Evolutionary conservation across 176 grass and related monocot genomes (phyloP), one percentile per base, ranked within the genome.

Genomic region (Musa acuminata): DNA sequence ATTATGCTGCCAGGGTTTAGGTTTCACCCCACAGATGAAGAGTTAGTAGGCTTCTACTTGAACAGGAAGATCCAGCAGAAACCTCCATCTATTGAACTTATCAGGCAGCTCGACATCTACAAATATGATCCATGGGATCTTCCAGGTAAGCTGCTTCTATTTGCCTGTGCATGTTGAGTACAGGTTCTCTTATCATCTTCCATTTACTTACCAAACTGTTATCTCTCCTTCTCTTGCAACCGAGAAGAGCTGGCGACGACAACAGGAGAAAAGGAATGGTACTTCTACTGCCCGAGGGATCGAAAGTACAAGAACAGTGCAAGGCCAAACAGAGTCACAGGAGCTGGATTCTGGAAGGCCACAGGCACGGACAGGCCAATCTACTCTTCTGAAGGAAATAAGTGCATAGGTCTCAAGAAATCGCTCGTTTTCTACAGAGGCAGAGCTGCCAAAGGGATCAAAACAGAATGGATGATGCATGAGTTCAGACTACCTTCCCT

Each of bases 391-490:
- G 90, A 98, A 50, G 90, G 88, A 49, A 87, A 72, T 78, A 93
- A 87, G 77, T 98, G 94, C 88, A 98, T 98, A 79, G 90, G 90
- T 59, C 83, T 98, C 64, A 98, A 98, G 80, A 98, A 98, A 62
- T 98, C 94, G 12, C 94, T 98, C 23, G 94, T 98, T 58, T 93
- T 98, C 71, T 98, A 98, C 82, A 85, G 83, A 84, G 94, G 94
- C n/a, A 98, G 94, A 87, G 94, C 94, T 8, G 94, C 94, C 51
- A 93, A 91, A 83, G 94, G 94, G 8, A 72, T 87, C 49, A 98
- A 98, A 85, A 98, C 94, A 0, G 94, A 98, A 62, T 98, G 94
- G 94, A 98, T 98, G 94, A 98, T 98, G 94, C 94, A 98, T 52
- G 94, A 91, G 77, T 98, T 98, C 54, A 82, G 86, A 23, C 75